Conservation (phyloP, 805 yeast genomes). For the Wickerhamiella lipophila region DNA sequence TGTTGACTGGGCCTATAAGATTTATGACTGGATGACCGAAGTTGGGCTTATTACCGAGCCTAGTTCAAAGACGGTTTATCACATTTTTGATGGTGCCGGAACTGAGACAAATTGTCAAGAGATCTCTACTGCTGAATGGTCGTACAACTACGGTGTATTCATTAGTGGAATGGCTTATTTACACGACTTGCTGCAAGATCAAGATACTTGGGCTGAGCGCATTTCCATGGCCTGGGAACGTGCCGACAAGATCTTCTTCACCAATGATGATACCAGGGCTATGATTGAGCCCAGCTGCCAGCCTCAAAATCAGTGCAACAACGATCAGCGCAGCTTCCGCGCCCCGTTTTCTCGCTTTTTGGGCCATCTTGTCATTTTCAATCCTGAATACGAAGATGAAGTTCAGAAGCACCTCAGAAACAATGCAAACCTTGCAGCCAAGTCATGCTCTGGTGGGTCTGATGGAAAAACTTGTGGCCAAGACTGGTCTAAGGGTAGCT, state of each 20-base stretch:
- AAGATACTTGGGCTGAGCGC: conserved; percentile 39
- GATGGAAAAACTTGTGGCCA: conserved; percentile 70
- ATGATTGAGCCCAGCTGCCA: conserved; percentile 64
- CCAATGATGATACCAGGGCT: conserved; percentile 33
- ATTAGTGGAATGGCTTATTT: conserved; percentile 40
- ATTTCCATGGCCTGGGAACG: conserved; percentile 35
- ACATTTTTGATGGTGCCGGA: conserved; percentile 61
- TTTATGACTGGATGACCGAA: conserved; percentile 58
- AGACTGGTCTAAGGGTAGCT: conserved; percentile 46
- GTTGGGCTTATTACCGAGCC: conserved; percentile 31
- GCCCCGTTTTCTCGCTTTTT: conserved; percentile 52
- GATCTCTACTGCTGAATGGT: conserved; percentile 48
- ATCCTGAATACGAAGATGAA: conserved; percentile 37
- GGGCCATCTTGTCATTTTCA: conserved; percentile 47
- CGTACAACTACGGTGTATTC: conserved; percentile 60
- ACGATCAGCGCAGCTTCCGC: conserved; percentile 59
- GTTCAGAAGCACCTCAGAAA: conserved; percentile 35
- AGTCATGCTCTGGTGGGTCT: conserved; percentile 60
- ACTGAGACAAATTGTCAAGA: conserved; percentile 37
- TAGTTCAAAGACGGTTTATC: conserved; percentile 17
- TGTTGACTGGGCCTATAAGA: conserved; percentile 53
- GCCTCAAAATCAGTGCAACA: conserved; percentile 38
- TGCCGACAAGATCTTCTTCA: conserved; percentile 34
- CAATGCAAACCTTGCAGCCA: conserved; percentile 56
- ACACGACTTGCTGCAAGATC: conserved; percentile 1